Evolutionary conservation across 257 asterid genomes (phyloP), one percentile per base, ranked within the genome.

Genomic region (Ligustrum vulgare): DNA sequence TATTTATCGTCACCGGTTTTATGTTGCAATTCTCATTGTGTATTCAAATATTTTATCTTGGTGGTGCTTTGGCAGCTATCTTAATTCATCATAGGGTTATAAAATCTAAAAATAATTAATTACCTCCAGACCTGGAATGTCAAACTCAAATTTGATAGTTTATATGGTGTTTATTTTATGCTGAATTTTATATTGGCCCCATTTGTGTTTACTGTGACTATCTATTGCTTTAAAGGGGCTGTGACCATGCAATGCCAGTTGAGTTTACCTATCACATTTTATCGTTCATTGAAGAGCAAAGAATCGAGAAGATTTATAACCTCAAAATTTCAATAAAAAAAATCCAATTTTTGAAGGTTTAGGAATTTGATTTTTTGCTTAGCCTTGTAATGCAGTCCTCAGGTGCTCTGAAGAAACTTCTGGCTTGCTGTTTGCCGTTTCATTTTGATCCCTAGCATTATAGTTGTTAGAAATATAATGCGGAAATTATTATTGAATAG

Each of bases 371-470:
- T 28, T n/a, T 68, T 16, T 60, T n/a, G 20, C 22, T 47, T 80
- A 56, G 78, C 36, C 74, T 39, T 58, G 67, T 65, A 11, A 36
- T 62, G 67, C 36, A 51, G 71, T 56, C 45, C 39, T 70, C 43
- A 33, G 47, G 64, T 64, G 47, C 66, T 41, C 16, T 18, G 45
- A 54, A 22, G 67, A 70, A 72, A 56, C 33, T 51, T 11, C 23
- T 56, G 8, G 18, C 37, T 62, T 37, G 31, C 32, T 62, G 62
- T 69, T 41, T 51, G 1, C 12, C 9, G 43, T 25, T 12, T 22
- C 11, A 6, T 6, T 70, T 54, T 22, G 35, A 10, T 43, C 45
- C 54, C 72, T 37, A 41, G 60, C 2, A 8, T 20, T 60, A 64
- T 49, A 45, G n/a, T n/a, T n/a, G n/a, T 28, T 28, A 28, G 31